Percentiles rank a stretch among this genome's conserved stretches.
Evolutionary conservation across 345 rosid species (phyloP).

Genomic region (Rhizophora mangle): DNA sequence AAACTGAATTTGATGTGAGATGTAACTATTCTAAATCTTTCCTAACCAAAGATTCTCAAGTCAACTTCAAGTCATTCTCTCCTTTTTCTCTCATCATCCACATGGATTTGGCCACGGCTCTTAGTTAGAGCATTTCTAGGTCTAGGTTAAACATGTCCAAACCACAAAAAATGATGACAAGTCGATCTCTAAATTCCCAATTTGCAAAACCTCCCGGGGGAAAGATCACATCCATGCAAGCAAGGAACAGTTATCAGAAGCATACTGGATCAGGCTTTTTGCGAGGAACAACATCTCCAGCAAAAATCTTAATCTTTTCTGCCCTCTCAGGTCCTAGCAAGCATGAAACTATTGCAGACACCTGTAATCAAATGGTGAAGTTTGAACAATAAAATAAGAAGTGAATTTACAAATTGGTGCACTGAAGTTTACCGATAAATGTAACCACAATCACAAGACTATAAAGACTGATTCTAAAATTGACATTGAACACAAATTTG

Average conservation of each 20-base stretch:
- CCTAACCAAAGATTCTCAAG: no score
- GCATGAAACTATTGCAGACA: conserved; percentile 83
- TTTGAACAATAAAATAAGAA: conserved; percentile 6
- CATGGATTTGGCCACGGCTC: no score
- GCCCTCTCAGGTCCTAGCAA: conserved; percentile 88
- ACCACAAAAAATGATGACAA: no score
- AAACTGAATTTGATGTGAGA: no score
- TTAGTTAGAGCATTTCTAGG: no score
- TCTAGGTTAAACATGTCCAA: no score
- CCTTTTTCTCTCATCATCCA: no score
- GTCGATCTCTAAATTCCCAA: no score
- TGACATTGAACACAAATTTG: neutral
- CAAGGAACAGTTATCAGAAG: neutral
- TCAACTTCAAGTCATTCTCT: no score
- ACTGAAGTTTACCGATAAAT: neutral
- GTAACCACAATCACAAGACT: neutral
- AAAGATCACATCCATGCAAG: no score
- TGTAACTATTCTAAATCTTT: no score
- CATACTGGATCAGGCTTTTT: conserved; percentile 93
- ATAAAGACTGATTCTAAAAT: neutral
- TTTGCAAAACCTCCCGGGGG: no score
- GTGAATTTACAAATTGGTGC: conserved; percentile 5
- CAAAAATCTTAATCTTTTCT: conserved; percentile 80
- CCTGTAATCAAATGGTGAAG: conserved; percentile 40
- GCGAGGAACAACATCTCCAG: conserved; percentile 88